Conservation (phyloP, 768 basidiomycete genomes). For the Tylopilus sp. region DNA sequence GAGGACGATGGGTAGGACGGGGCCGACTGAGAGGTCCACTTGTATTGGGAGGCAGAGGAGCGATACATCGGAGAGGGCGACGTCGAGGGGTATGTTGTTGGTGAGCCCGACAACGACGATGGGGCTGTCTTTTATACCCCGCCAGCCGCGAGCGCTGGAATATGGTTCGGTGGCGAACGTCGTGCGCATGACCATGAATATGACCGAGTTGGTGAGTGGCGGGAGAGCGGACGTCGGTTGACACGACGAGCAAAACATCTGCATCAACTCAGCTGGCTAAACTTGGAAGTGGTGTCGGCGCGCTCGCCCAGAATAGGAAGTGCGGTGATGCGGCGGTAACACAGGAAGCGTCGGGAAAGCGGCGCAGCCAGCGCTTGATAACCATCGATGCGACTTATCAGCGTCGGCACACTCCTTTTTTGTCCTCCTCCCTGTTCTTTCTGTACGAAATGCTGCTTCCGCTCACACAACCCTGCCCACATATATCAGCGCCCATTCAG, state of each 20-base stretch:
- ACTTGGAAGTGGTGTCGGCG: slow-evolving; percentile 23
- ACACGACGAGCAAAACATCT: slow-evolving; percentile 13
- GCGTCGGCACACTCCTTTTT: background rate
- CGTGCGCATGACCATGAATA: slow-evolving; percentile 13
- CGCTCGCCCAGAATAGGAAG: slow-evolving; percentile 9
- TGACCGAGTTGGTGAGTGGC: slow-evolving; percentile 17
- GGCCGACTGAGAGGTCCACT: slow-evolving; percentile 18
- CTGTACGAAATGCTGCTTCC: too few species aligned
- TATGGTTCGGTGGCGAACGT: slow-evolving; percentile 11
- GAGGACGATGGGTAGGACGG: slow-evolving; percentile 14
- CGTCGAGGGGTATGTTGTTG: slow-evolving; percentile 11
- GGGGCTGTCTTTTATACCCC: slow-evolving; percentile 29
- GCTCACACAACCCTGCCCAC: too few species aligned
- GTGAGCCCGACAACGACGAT: slow-evolving; percentile 11
- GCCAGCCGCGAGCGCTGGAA: slow-evolving; percentile 16
- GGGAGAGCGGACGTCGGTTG: slow-evolving; percentile 26
- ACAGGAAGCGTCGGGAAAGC: slow-evolving; percentile 17
- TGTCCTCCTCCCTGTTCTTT: too few species aligned
- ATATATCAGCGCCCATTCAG: too few species aligned
- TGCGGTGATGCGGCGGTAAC: slow-evolving; percentile 21
- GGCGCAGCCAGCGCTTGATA: slow-evolving; percentile 8
- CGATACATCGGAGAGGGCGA: slow-evolving; percentile 18
- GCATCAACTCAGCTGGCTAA: slow-evolving; percentile 14
- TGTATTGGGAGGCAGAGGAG: slow-evolving; percentile 18
- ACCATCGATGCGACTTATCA: slow-evolving; percentile 13